Percentiles rank a stretch among this genome's conserved stretches.
phyloP scores from a whole-genome alignment of 768 basidiomycete species.

The Lactarius hatsudake region DNA sequence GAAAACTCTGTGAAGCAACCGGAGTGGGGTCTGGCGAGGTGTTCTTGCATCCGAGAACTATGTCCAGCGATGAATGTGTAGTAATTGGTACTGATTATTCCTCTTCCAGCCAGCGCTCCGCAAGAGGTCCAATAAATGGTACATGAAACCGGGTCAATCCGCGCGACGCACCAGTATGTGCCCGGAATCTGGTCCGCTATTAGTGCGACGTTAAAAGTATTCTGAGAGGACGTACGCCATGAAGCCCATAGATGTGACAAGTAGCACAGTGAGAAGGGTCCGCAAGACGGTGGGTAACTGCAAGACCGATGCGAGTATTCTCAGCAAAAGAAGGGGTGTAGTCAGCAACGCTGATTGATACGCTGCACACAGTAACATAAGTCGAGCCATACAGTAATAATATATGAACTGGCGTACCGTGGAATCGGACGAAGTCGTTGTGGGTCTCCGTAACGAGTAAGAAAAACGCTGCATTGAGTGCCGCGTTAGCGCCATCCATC shows the following conservation, averaged over 20 bases:
- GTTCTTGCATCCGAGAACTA: conserved; percentile 1
- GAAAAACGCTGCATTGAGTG: conserved; percentile 56
- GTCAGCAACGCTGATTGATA: conserved; percentile 76
- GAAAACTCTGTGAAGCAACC: not conserved
- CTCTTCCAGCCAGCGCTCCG: conserved; percentile 66
- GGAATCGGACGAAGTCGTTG: conserved; percentile 76
- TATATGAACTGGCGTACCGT: conserved; percentile 46
- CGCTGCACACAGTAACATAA: conserved; percentile 41
- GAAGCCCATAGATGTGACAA: conserved; percentile 43
- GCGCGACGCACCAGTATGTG: conserved; percentile 52
- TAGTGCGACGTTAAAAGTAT: not conserved
- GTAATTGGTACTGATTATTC: conserved; percentile 39
- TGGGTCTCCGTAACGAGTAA: conserved; percentile 73
- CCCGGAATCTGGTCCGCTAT: conserved; percentile 39
- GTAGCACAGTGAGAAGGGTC: conserved; percentile 45
- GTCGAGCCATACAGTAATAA: conserved; percentile 10
- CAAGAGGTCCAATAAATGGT: conserved; percentile 61
- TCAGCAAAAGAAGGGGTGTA: conserved; percentile 55
- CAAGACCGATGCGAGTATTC: conserved; percentile 53
- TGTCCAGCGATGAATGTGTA: not conserved
- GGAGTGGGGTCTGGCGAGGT: not conserved
- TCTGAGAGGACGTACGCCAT: conserved; percentile 52
- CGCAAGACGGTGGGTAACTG: conserved; percentile 53
- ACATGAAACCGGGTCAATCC: conserved; percentile 56
- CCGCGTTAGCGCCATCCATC: conserved; percentile 47